Base-by-base conservation (phyloP, 2,329 filamentous ascomycete species). In the Gaeumannomyces tritici region DNA sequence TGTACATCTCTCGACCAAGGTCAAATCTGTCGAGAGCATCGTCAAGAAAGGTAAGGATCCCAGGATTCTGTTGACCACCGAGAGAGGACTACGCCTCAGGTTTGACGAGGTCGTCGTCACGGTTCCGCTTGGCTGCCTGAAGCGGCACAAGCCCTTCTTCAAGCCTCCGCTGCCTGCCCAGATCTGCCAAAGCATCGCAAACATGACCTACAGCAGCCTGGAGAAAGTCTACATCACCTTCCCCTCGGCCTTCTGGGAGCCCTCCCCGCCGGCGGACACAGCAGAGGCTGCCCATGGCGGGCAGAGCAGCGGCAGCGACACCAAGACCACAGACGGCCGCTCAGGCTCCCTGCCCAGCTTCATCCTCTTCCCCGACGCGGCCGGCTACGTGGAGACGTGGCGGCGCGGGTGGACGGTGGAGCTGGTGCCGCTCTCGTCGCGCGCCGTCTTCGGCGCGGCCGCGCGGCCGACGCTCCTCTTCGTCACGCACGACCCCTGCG, bases 391-490 rank as follows among this genome's bases (percentile, higher is more conserved):
- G 18, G 58, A 62, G 7, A 59, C 60, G 9, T 58, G 60, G 55
- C 58, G 57, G 26, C 59, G 33, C 55, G 24, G 29, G 24, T 62
- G 57, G 57, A 55, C 63, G 15, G n/a, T 61, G 4, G 64, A 63
- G 61, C 57, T 64, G 21, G 56, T 59, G 18, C 62, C 62, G 15
- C 15, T 55, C 24, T 62, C 42, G 42, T 47, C 42, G 18, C 42
- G 18, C 18, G 42, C 63, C 4, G 24, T 59, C 7, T 61, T 62
- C 26, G 63, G 29, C 11, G 26, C 26, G 33, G 56, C 60, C 18
- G 26, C 74, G 64, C 77, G 82, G 0, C 83, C 86, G 55, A 88
- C 84, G 2, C 77, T 89, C 6, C 80, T 89, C 59, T 89, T 88
- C 78, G 89, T 83, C 73, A 79, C 74, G 64, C 77, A 78, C 67